Evolutionary conservation across 2,329 filamentous ascomycete genomes (phyloP), one percentile per base, ranked within the genome.

Genomic region (Monosporascus sp.): DNA sequence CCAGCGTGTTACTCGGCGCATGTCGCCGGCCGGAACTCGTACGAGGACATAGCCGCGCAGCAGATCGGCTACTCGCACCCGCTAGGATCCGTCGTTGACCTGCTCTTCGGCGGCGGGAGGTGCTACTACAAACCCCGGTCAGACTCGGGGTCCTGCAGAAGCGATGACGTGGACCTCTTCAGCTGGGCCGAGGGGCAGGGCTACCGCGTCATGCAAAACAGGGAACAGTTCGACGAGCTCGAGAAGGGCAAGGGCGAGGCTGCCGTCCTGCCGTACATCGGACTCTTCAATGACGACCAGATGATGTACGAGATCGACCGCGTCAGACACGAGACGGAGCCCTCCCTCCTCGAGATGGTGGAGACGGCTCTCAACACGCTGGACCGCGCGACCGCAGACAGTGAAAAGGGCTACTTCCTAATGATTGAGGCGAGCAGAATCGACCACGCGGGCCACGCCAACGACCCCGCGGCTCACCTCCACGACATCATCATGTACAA

Each of bases 381-480:
- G 14, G 63, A 69, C 44, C 61, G 62, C 6, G 71, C 66, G 3
- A 69, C 67, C 9, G 58, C 63, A 31, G 60, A 55, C 26, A 60
- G 54, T 8, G 57, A 66, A 19, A 65, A 68, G 53, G 70, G 71
- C 6, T 74, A 71, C 57, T 72, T 74, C 54, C 59, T 74, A 45
- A 69, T 74, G 65, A 69, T 71, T 44, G 68, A 71, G 56, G 68
- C 68, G 16, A 68, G 64, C 9, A 63, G 69, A 31, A 71, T 71
- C 53, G 68, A 71, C 54, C 69, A 71, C 52, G 65, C 68, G 31
- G 63, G 66, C 49, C 79, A 81, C 59, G 76, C 75, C 63, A 81
- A 80, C 58, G 79, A 81, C 58, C 77, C 79, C 4, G 77, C 75
- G 8, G 77, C 77, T 17, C 79, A 82, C 60, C 76, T 81, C 31